A percentile compares a stretch with the other conserved stretches of the same genome.
Conservation (phyloP, 257 asterid genomes). For the Solanum megistacrolobum region DNA sequence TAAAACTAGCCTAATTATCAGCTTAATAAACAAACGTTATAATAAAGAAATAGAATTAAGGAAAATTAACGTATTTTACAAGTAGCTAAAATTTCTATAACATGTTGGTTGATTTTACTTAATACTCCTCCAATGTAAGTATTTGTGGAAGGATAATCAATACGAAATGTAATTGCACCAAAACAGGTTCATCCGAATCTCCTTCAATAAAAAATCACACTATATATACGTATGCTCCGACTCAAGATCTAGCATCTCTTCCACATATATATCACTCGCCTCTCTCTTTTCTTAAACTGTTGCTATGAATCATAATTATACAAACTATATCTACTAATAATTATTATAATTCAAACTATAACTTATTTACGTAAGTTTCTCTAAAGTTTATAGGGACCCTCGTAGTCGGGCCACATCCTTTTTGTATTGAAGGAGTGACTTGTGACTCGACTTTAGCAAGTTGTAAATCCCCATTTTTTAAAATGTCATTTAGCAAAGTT, state of each 20-base stretch:
- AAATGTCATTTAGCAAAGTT: neutral
- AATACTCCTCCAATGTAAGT: neutral
- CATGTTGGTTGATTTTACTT: neutral
- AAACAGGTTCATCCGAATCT: too few relatives aligned
- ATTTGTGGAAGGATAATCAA: neutral
- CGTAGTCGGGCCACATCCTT: neutral
- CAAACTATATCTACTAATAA: neutral
- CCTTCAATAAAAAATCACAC: neutral
- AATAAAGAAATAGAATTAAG: too few relatives aligned
- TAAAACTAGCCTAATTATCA: too few relatives aligned
- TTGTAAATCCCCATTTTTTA: neutral
- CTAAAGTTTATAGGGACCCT: neutral
- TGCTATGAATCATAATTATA: neutral
- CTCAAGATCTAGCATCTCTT: neutral
- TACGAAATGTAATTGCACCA: rapidly evolving
- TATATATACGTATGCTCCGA: too few relatives aligned
- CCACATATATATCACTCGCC: rapidly evolving
- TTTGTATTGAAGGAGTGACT: neutral
- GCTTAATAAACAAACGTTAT: neutral
- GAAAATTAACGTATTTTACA: neutral
- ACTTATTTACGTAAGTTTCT: too few relatives aligned
- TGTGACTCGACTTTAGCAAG: neutral
- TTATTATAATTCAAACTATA: neutral
- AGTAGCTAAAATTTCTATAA: neutral
- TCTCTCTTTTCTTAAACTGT: neutral